Evolutionary conservation across 257 asterid species (phyloP), one percentile per base, ranked within the genome.

Genomic region (Fraxinus anomala): DNA sequence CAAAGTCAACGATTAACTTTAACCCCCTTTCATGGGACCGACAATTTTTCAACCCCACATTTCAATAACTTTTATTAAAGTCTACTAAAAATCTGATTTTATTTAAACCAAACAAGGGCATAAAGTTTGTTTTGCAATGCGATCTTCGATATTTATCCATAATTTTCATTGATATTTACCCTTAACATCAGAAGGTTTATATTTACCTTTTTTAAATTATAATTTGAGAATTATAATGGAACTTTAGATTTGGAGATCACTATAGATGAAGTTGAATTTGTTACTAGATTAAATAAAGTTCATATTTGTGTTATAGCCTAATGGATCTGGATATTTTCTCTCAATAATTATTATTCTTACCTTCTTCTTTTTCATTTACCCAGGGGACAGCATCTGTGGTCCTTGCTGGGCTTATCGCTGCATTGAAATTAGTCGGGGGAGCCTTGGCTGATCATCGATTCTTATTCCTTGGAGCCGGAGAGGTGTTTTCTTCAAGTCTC

Each of bases 321-420:
- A 3, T n/a, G 51, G 44, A 21, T 54, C 65, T 54, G n/a, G 65
- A 54, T 54, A 14, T 54, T 54, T 51, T 19, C 11, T 54, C 65
- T 19, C 65, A 24, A 54, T 19, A 54, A 26, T 34, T 75, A 56
- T 47, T 65, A 39, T 75, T 72, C 65, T n/a, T 73, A 70, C 10
- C 28, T 0, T 31, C 6, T 23, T 0, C 5, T 30, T 28, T 63
- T 75, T 31, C 63, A 16, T 68, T 70, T 80, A 39, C 75, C 75
- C 86, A 94, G 98, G 98, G 98, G 21, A 94, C 98, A 13, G 98
- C 98, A 76, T 94, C 98, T 37, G 97, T 92, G 78, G 98, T 94
- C 40, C 97, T 94, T 84, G 89, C 98, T 0, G 98, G 98, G 79
- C 92, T 94, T 85, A 91, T 94, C 74, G 85, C 98, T 6, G 84